Percentiles rank a stretch among this genome's conserved stretches.
Conservation (phyloP, 495 filamentous ascomycete genomes). For the Aspergillus coremiiformis region DNA sequence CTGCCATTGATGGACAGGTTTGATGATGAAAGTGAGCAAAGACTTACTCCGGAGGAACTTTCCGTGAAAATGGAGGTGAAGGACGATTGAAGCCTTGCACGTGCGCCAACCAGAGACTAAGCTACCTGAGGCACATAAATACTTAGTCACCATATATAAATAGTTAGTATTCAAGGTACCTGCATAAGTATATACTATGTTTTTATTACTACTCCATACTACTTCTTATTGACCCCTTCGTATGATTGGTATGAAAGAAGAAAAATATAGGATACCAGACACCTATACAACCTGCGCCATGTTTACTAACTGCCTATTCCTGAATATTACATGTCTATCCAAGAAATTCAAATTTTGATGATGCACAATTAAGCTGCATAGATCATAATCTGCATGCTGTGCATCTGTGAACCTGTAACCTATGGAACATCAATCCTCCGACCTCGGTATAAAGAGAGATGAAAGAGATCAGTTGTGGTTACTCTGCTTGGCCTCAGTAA, state of each 20-base stretch:
- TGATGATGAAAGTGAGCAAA: background rate
- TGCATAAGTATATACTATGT: no score
- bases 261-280: background rate
- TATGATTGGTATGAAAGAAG: no score
- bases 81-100: slow-evolving; percentile 23
- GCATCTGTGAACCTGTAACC: background rate
- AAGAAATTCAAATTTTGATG: background rate
- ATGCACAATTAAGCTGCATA: background rate
- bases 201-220: no score
- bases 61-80: slow-evolving; percentile 1
- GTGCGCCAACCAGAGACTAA: slow-evolving; percentile 16
- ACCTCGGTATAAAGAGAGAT: background rate
- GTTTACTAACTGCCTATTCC: background rate
- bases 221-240: no score
- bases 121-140: no score
- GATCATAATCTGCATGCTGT: background rate
- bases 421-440: background rate
- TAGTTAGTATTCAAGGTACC: no score
- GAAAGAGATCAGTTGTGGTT: background rate
- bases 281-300: background rate
- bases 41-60: background rate
- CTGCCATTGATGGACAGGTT: slow-evolving; percentile 14
- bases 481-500: background rate
- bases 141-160: no score
- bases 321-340: background rate